A percentile compares a stretch with the other conserved stretches of the same genome.
These are phyloP conservation scores for Xylariaceae sp. DNA, from an alignment of 2,329 filamentous ascomycete genomes.

Conservation along the genomic window DNA sequence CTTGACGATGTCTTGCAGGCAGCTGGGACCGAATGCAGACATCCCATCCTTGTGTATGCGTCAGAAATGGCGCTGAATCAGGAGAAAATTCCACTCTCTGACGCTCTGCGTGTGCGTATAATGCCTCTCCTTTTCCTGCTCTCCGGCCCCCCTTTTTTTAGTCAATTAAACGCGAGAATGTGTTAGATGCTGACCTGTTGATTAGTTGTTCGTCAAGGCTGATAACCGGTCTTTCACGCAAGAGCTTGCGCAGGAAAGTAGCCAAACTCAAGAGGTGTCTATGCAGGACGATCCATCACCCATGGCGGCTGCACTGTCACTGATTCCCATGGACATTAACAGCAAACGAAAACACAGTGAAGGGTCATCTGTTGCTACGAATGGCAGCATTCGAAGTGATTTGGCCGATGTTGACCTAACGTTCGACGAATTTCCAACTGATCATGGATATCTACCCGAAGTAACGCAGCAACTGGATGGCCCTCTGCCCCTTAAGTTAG, in stretches of 20 bases:
- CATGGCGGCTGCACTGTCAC: slow-evolving; percentile 20
- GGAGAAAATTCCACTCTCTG: slow-evolving; percentile 35
- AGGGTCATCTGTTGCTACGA: slow-evolving; percentile 31
- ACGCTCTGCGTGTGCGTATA: slow-evolving; percentile 34
- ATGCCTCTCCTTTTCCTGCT: background rate
- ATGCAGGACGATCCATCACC: slow-evolving; percentile 8
- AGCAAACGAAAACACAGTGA: slow-evolving; percentile 28
- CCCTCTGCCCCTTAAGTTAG: slow-evolving; percentile 12
- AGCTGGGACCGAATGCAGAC: slow-evolving; percentile 45
- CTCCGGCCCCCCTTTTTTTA: background rate
- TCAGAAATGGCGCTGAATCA: slow-evolving; percentile 43
- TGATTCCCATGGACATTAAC: slow-evolving; percentile 7
- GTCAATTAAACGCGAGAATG: background rate
- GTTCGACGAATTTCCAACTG: slow-evolving; percentile 17
- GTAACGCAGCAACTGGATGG: background rate
- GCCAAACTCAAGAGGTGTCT: slow-evolving; percentile 15
- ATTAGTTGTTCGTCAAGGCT: slow-evolving; percentile 44
- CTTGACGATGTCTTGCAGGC: slow-evolving; percentile 42
- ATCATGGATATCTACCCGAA: slow-evolving; percentile 8
- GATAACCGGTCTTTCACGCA: slow-evolving; percentile 50
- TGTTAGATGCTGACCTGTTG: slow-evolving; percentile 18
- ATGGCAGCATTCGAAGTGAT: slow-evolving; percentile 25
- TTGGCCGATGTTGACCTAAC: slow-evolving; percentile 27
- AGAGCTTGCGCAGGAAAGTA: slow-evolving; percentile 41
- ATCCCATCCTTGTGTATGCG: slow-evolving; percentile 48